Evolutionary conservation across 2,329 filamentous ascomycete genomes (phyloP).

Genomic region (Nigrospora sphaerica): DNA sequence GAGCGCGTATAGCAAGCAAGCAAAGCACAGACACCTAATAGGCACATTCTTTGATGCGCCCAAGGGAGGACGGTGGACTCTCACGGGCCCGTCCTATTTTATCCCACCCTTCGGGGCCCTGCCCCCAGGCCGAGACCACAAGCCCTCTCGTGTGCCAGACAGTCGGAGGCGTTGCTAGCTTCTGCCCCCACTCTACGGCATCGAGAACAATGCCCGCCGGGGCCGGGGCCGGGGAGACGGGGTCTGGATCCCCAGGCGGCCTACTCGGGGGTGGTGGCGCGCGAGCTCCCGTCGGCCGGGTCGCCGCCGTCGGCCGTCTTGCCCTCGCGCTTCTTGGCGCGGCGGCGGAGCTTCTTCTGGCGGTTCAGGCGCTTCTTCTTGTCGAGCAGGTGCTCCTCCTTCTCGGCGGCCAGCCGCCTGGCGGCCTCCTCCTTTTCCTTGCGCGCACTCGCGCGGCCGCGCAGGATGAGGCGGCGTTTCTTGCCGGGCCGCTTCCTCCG

Average conservation of each 20-base stretch:
- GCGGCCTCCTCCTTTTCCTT: slow-evolving; percentile 31
- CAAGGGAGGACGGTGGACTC: too few species aligned
- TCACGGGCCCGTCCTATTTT: too few species aligned
- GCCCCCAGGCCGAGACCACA: too few species aligned
- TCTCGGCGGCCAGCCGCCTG: slow-evolving; percentile 33
- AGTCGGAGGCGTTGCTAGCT: too few species aligned
- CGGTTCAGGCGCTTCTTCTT: slow-evolving; percentile 58
- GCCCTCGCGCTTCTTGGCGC: slow-evolving; percentile 49
- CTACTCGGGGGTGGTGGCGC: not conserved
- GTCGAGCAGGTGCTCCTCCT: slow-evolving; percentile 49
- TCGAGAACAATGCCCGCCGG: too few species aligned
- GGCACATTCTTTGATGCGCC: too few species aligned
- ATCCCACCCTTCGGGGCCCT: too few species aligned
- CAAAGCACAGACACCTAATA: too few species aligned
- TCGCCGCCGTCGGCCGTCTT: slow-evolving; percentile 28
- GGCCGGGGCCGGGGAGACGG: too few species aligned
- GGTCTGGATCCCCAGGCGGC: not conserved
- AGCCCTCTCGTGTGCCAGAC: too few species aligned
- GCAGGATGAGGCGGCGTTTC: slow-evolving; percentile 46
- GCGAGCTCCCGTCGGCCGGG: slow-evolving; percentile 2
- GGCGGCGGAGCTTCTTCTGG: slow-evolving; percentile 51
- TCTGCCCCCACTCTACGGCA: too few species aligned
- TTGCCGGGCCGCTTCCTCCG: slow-evolving; percentile 45
- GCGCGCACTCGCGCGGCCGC: slow-evolving; percentile 35
- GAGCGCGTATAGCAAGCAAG: too few species aligned